Evolutionary conservation across 352 stramenopile species (phyloP).

Genomic region (Phytophthora gonapodyides): DNA sequence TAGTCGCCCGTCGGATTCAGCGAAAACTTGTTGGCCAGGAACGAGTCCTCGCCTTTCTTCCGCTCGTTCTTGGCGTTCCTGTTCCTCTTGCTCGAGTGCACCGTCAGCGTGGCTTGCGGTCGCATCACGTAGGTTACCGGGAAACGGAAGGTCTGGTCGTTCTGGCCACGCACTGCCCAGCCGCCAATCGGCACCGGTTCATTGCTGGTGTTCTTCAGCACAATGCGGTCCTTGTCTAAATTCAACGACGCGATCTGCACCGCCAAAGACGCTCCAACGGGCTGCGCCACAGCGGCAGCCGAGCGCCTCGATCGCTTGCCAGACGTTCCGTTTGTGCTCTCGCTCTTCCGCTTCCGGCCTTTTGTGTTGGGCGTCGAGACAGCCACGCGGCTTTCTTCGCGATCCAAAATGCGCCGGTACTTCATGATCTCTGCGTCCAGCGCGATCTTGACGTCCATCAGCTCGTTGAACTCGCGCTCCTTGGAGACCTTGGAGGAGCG

Average conservation of each 20-base stretch:
- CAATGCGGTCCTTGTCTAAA: slow-evolving; percentile 76
- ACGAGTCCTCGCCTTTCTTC: slow-evolving; percentile 75
- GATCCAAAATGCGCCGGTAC: slow-evolving; percentile 83
- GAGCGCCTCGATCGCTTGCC: slow-evolving; percentile 59
- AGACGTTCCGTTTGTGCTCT: slow-evolving; percentile 29
- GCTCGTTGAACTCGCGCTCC: slow-evolving; percentile 84
- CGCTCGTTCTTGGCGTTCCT: slow-evolving; percentile 76
- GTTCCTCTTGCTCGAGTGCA: slow-evolving; percentile 83
- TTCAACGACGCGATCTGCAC: slow-evolving; percentile 72
- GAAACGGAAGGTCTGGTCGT: slow-evolving; percentile 76
- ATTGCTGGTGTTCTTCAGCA: slow-evolving; percentile 75
- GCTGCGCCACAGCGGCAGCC: neutral
- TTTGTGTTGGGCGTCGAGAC: slow-evolving; percentile 57
- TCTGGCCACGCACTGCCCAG: slow-evolving; percentile 69
- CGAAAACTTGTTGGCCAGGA: slow-evolving; percentile 82
- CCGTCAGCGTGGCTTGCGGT: slow-evolving; percentile 69
- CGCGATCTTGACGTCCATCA: slow-evolving; percentile 89
- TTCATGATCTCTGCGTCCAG: slow-evolving; percentile 79
- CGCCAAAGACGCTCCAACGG: slow-evolving; percentile 17
- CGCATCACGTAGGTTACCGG: slow-evolving; percentile 70
- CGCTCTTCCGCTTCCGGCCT: slow-evolving; percentile 70
- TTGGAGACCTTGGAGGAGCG: slow-evolving; percentile 73
- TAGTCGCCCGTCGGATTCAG: slow-evolving; percentile 73
- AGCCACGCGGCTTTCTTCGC: slow-evolving; percentile 72
- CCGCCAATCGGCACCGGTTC: slow-evolving; percentile 58